Conservation (phyloP, 441 rosid genomes). For the Arabidopsis hybrid region DNA sequence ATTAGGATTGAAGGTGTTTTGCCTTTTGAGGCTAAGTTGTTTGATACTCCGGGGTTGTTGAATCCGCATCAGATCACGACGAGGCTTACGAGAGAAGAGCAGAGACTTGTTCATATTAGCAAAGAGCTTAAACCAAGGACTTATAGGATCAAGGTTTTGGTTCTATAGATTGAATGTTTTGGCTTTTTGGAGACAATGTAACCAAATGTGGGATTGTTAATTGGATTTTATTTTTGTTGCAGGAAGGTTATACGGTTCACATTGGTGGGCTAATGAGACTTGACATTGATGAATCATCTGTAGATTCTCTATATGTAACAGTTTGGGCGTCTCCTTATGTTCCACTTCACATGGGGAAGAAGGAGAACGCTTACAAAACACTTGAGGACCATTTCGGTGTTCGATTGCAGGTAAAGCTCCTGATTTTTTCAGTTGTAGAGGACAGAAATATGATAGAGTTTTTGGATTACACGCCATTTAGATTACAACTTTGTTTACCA, state of each 20-base stretch:
- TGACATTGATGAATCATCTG: slow-evolving; percentile 75
- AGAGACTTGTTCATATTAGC: slow-evolving; percentile 74
- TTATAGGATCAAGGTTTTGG: slow-evolving; percentile 80
- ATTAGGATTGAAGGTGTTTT: slow-evolving; percentile 84
- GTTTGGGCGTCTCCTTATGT: slow-evolving; percentile 91
- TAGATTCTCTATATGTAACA: slow-evolving; percentile 78
- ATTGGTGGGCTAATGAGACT: slow-evolving; percentile 91
- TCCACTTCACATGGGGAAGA: slow-evolving; percentile 95
- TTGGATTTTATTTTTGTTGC: slow-evolving; percentile 36
- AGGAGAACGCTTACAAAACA: slow-evolving; percentile 69
- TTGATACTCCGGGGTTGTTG: slow-evolving; percentile 90
- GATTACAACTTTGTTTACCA: neutral
- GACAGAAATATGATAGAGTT: neutral
- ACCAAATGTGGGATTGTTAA: neutral
- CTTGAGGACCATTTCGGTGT: slow-evolving; percentile 76
- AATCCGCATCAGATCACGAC: slow-evolving; percentile 87
- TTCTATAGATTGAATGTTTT: slow-evolving; percentile 25
- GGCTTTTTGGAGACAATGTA: neutral
- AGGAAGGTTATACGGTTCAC: slow-evolving; percentile 81
- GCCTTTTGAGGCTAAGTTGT: slow-evolving; percentile 79
- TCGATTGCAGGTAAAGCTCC: slow-evolving; percentile 76
- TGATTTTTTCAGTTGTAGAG: neutral
- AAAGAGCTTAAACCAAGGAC: slow-evolving; percentile 93
- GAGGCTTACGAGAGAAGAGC: slow-evolving; percentile 87
- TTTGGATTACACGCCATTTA: slow-evolving; percentile 4